Evolutionary conservation across 768 basidiomycete species (phyloP).

Genomic region (Hypsizygus marmoreus): DNA sequence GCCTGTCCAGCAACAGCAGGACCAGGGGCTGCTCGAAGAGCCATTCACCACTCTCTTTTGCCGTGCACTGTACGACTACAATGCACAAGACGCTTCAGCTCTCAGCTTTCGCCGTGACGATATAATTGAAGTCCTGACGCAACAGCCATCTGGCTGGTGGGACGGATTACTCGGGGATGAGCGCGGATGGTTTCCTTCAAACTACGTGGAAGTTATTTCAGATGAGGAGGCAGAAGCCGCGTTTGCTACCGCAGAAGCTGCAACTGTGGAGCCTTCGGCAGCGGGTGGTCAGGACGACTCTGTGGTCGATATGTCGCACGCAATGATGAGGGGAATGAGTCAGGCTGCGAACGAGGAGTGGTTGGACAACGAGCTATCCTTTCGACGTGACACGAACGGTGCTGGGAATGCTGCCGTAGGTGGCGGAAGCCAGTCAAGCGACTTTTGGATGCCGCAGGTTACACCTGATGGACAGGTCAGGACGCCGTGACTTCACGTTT

Average conservation of each 20-base stretch:
- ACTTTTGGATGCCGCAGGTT: conserved; percentile 92
- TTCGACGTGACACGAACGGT: conserved; percentile 35
- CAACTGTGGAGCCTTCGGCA: conserved; percentile 33
- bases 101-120: conserved; percentile 86
- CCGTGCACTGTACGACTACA: conserved; percentile 89
- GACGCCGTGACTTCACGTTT: conserved; percentile 4
- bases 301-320: conserved; percentile 50
- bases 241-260: conserved; percentile 52
- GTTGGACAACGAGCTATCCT: conserved; percentile 50
- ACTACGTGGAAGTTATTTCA: conserved; percentile 82
- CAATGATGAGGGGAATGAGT: conserved; percentile 40
- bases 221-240: conserved; percentile 80
- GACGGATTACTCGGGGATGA: conserved; percentile 89
- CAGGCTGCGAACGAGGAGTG: conserved; percentile 57
- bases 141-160: conserved; percentile 97
- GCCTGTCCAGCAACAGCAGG: conserved; percentile 30
- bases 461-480: conserved; percentile 81
- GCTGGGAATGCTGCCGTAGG: conserved; percentile 29
- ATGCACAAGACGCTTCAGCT: conserved; percentile 84
- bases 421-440: conserved; percentile 52
- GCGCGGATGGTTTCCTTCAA: conserved; percentile 97
- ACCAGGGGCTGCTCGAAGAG: conserved; percentile 48
- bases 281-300: conserved; percentile 25
- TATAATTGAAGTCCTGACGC: conserved; percentile 91
- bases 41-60: conserved; percentile 81